A percentile compares a stretch with the other conserved stretches of the same genome.
phyloP scores from a whole-genome alignment of 345 rosid species.

The Syzygium grande region DNA sequence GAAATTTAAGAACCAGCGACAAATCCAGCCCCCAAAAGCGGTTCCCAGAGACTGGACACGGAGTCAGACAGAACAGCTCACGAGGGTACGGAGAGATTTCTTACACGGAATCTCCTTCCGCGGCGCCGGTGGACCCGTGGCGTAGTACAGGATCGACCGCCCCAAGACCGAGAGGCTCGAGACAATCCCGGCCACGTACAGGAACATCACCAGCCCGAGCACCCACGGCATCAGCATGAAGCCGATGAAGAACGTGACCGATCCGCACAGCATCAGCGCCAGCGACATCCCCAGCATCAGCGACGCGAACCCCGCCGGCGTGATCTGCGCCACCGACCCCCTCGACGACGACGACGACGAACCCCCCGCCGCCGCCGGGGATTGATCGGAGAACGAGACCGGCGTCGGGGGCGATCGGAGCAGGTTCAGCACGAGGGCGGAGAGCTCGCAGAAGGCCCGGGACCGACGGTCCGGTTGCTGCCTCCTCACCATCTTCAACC shows the following conservation, averaged over 20 bases:
- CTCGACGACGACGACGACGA: neutral
- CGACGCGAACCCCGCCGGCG: constrained; percentile 85
- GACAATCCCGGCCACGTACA: constrained; percentile 80
- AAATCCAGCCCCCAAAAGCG: neutral
- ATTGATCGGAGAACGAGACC: constrained; percentile 29
- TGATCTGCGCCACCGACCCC: constrained; percentile 22
- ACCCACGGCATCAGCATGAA: constrained; percentile 97
- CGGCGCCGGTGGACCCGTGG: constrained; percentile 41
- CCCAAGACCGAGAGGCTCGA: constrained; percentile 65
- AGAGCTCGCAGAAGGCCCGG: constrained; percentile 57
- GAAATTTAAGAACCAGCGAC: neutral
- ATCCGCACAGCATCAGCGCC: constrained; percentile 86
- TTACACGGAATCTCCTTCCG: constrained; percentile 7
- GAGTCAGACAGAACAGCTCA: neutral
- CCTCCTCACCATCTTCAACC: constrained; percentile 29
- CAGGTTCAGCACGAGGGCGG: constrained; percentile 54
- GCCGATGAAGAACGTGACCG: constrained; percentile 87
- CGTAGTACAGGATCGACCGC: constrained; percentile 51
- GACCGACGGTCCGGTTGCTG: constrained; percentile 50
- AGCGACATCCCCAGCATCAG: constrained; percentile 70
- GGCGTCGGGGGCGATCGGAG: constrained; percentile 67
- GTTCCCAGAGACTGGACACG: neutral
- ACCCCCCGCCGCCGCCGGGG: constrained; percentile 6
- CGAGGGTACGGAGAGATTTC: neutral
- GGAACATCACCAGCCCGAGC: constrained; percentile 56